Conservation (phyloP, 139 green algal genomes). For the Raphidocelis subcapitata region DNA sequence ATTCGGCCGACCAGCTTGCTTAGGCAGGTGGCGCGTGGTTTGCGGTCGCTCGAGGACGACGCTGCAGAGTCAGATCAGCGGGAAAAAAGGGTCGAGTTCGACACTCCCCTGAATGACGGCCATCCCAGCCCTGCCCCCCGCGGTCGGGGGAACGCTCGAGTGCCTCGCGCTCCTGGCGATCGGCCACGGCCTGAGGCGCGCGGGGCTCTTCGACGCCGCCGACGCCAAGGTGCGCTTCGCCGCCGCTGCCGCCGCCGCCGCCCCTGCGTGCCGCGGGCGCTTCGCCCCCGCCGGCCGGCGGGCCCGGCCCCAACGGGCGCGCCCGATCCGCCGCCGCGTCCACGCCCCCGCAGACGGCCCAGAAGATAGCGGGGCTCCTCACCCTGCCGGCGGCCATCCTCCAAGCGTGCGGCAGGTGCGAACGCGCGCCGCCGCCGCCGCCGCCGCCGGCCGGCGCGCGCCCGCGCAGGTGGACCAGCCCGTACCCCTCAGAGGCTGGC, state of each 20-base stretch:
- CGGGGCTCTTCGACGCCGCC: conserved; percentile 20
- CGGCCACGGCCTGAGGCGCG: conserved; percentile 32
- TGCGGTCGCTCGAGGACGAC: too few relatives aligned
- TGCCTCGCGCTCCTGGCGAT: conserved; percentile 31
- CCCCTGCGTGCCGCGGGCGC: background rate
- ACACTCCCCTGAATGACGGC: too few relatives aligned
- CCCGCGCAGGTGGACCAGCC: background rate
- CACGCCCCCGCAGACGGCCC: conserved; percentile 12
- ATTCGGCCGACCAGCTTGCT: too few relatives aligned
- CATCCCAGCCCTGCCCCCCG: background rate
- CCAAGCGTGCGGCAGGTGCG: conserved; percentile 29
- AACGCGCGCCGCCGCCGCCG: background rate
- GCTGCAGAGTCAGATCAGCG: too few relatives aligned
- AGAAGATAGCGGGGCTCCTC: conserved; percentile 26
- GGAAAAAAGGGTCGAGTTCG: too few relatives aligned
- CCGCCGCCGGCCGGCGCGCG: background rate
- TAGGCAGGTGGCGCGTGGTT: too few relatives aligned
- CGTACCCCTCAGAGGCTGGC: too few relatives aligned
- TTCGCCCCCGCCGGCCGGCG: background rate
- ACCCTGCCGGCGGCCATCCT: conserved; percentile 40
- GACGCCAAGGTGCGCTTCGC: conserved; percentile 33
- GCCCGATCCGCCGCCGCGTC: background rate
- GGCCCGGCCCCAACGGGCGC: background rate
- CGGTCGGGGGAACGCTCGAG: conserved; percentile 10
- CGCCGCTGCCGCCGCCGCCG: background rate